Base-by-base conservation (phyloP, 371 early-diverging fungal species). In the Mortierella sp. region DNA sequence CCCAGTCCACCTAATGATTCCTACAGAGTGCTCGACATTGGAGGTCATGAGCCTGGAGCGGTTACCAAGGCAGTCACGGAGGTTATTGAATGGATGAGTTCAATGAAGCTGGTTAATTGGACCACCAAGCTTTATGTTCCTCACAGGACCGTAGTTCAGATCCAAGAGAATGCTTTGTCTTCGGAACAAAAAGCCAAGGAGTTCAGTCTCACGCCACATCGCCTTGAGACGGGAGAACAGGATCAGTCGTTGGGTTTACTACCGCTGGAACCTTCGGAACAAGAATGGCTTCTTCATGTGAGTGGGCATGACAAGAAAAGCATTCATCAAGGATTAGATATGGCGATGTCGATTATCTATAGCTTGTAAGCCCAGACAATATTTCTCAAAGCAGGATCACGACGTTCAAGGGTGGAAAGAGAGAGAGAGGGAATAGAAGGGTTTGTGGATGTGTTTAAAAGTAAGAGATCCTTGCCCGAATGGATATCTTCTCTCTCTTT, bases 241-340 rank as follows among this genome's bases (percentile, higher is more conserved):
- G 53, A 37, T 37, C 37, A 5, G 9, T 37, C 37, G 37, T 37
- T 37, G 37, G 37, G 9, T 9, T 37, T 9, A 37, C 37, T 5
- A 37, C 37, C 9, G 12, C 62, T 72, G 19, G 72, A 65, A 30
- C 72, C 72, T 19, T 57, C 60, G 19, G 72, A 72, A 29, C 21
- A 62, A 19, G 72, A 72, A 57, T 72, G 43, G 6, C 44, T 66
- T 29, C 52, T 72, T 0, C 7, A 12, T 19, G 61, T 72, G n/a
- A 18, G 19, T 37, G 37, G 37, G 9, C 5, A 5, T 37, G 37
- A 37, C 37, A 37, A 9, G 37, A 37, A 3, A 37, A 37, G 37
- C 37, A 37, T 37, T 37, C 37, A 37, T 5, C 37, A 37, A 5
- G 37, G 37, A 37, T 37, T 37, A 37, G 37, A 37, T 37, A 37